phyloP scores from a whole-genome alignment of 2,329 filamentous ascomycete species.

The Colletotrichum neosansevieriae region DNA sequence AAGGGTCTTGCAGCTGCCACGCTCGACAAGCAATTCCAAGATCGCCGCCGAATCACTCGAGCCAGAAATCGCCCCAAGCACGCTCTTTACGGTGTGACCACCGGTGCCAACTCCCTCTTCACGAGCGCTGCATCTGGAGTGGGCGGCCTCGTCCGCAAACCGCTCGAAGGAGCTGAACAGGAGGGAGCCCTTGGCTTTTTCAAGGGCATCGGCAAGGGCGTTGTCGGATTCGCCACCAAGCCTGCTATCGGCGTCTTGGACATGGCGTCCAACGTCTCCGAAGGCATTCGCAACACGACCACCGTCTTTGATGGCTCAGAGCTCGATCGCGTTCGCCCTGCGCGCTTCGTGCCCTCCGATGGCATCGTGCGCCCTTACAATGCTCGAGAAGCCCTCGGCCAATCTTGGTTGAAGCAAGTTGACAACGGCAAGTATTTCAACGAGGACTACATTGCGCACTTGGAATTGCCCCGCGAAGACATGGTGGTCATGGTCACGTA shows the following conservation, averaged over 20 bases:
- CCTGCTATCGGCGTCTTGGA: conserved; percentile 97
- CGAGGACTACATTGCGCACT: conserved; percentile 95
- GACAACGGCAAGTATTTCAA: conserved; percentile 99
- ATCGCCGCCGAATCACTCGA: conserved; percentile 91
- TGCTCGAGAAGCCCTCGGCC: conserved; percentile 93
- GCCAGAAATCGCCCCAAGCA: conserved; percentile 96
- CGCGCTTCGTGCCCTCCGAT: conserved; percentile 91
- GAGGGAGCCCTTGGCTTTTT: conserved; percentile 95
- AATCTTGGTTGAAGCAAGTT: conserved; percentile 98
- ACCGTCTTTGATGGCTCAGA: conserved; percentile 97
- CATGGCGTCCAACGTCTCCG: conserved; percentile 94
- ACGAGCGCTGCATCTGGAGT: conserved; percentile 94
- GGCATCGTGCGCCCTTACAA: conserved; percentile 95
- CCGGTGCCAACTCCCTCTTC: conserved; percentile 94
- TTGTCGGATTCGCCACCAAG: conserved; percentile 95
- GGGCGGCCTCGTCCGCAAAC: conserved; percentile 91
- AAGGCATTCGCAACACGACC: conserved; percentile 98
- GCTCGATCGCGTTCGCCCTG: conserved; percentile 92
- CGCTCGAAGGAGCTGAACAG: conserved; percentile 94
- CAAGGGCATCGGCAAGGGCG: conserved; percentile 96
- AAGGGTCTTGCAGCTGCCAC: conserved; percentile 96
- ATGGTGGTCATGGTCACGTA: conserved; percentile 92
- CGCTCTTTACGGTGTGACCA: conserved; percentile 94
- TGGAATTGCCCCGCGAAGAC: conserved; percentile 90
- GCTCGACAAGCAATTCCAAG: conserved; percentile 98